Evolutionary conservation across 2,329 filamentous ascomycete genomes (phyloP).

Genomic region (Fusarium sp.): DNA sequence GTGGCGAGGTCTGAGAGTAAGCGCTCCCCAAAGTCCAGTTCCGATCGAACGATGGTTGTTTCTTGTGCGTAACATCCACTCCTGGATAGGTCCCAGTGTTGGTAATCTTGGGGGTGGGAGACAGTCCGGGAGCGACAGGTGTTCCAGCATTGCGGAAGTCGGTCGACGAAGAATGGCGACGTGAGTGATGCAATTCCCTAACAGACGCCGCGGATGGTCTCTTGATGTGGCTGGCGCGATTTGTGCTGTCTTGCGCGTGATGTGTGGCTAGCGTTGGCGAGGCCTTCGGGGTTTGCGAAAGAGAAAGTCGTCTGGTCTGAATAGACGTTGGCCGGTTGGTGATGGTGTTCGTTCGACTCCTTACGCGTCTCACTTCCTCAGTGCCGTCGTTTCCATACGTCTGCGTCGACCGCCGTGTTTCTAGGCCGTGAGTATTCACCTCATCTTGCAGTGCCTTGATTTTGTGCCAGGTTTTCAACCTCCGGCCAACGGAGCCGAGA

Average conservation of each 20-base stretch:
- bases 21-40: constrained; percentile 72
- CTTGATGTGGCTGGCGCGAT: constrained; percentile 59
- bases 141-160: constrained; percentile 64
- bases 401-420: constrained; percentile 61
- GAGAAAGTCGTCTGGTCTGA: constrained; percentile 58
- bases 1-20: constrained; percentile 49
- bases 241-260: constrained; percentile 56
- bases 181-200: constrained; percentile 80
- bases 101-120: constrained; percentile 52
- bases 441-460: constrained; percentile 92
- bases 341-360: constrained; percentile 66
- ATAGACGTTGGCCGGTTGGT: constrained; percentile 60
- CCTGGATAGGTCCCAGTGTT: constrained; percentile 55
- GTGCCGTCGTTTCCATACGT: constrained; percentile 67
- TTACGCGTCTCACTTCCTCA: constrained; percentile 58
- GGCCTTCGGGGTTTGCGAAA: constrained; percentile 58
- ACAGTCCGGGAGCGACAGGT: constrained; percentile 31
- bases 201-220: constrained; percentile 82
- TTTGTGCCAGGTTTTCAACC: constrained; percentile 95
- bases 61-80: constrained; percentile 60
- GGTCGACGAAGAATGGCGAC: constrained; percentile 81
- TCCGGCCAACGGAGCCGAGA: constrained; percentile 85
- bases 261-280: constrained; percentile 55
- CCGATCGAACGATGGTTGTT: constrained; percentile 72
- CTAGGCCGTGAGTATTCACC: constrained; percentile 62